Evolutionary conservation across 2,329 filamentous ascomycete species (phyloP).

Genomic region (Colletotrichum sp.): DNA sequence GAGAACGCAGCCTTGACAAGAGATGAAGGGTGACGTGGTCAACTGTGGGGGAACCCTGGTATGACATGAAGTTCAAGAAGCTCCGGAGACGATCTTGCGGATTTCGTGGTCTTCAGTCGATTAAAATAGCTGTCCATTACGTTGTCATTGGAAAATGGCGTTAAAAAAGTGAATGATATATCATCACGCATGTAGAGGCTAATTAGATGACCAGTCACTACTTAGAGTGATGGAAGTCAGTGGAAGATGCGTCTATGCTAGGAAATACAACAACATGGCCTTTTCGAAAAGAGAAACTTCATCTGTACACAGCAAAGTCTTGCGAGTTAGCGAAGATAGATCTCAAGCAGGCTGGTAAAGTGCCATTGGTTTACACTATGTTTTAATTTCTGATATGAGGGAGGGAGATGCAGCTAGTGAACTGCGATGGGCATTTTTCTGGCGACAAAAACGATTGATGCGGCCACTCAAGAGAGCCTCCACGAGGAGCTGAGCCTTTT

Average conservation of each 20-base stretch:
- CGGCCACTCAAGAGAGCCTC: background rate
- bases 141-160: background rate
- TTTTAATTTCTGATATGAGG: background rate
- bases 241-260: background rate
- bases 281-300: background rate
- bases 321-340: background rate
- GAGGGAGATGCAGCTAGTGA: background rate
- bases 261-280: background rate
- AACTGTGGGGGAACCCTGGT: background rate
- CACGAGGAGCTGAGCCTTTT: background rate
- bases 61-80: background rate
- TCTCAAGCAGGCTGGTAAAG: background rate
- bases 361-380: background rate
- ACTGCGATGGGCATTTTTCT: background rate
- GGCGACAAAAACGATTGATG: background rate
- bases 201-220: background rate
- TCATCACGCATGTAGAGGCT: background rate
- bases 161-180: background rate
- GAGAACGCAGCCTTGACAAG: background rate
- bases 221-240: background rate
- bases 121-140: background rate
- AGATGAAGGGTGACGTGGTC: background rate
- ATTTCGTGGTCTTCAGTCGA: background rate
- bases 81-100: background rate
- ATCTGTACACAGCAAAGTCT: background rate